phyloP scores from a whole-genome alignment of 192 early-diverging fungal species.

The Umbelopsis sp. region DNA sequence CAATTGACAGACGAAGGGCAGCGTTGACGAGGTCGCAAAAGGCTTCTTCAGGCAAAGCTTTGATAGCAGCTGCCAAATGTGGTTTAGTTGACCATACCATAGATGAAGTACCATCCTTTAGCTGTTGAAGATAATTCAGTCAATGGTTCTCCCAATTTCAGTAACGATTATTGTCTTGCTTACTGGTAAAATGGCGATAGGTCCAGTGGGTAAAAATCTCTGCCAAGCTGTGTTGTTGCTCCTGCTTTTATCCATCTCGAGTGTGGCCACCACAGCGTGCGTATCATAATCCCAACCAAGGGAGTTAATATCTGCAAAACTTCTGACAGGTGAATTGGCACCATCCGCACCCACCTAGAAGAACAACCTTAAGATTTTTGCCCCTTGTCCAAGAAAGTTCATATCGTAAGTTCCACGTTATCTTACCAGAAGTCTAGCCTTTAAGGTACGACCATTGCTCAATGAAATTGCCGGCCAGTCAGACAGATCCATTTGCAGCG shows the following conservation, averaged over 20 bases:
- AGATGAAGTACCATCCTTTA: slow-evolving; percentile 64
- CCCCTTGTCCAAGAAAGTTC: background rate
- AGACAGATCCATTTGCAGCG: slow-evolving; percentile 31
- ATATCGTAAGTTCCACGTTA: background rate
- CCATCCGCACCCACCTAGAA: slow-evolving; percentile 86
- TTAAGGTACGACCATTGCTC: slow-evolving; percentile 63
- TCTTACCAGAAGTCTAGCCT: slow-evolving; percentile 72
- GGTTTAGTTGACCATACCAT: slow-evolving; percentile 90
- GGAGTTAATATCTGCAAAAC: slow-evolving; percentile 78
- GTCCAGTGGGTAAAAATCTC: slow-evolving; percentile 92
- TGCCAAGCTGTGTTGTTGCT: slow-evolving; percentile 85
- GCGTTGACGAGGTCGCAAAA: slow-evolving; percentile 81
- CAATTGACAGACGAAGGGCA: slow-evolving; percentile 70
- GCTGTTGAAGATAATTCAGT: slow-evolving; percentile 39
- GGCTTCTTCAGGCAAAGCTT: slow-evolving; percentile 57
- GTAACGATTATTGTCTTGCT: slow-evolving; percentile 12
- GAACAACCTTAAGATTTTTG: background rate
- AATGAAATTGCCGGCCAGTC: slow-evolving; percentile 82
- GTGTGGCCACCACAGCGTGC: slow-evolving; percentile 85
- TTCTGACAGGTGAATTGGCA: slow-evolving; percentile 81
- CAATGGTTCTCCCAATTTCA: background rate
- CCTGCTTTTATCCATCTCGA: slow-evolving; percentile 56
- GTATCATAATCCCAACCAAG: slow-evolving; percentile 88
- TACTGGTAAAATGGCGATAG: slow-evolving; percentile 93
- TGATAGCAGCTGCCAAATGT: slow-evolving; percentile 63